Base-by-base conservation (phyloP, 441 rosid genomes). In the Erodium moschatum region DNA sequence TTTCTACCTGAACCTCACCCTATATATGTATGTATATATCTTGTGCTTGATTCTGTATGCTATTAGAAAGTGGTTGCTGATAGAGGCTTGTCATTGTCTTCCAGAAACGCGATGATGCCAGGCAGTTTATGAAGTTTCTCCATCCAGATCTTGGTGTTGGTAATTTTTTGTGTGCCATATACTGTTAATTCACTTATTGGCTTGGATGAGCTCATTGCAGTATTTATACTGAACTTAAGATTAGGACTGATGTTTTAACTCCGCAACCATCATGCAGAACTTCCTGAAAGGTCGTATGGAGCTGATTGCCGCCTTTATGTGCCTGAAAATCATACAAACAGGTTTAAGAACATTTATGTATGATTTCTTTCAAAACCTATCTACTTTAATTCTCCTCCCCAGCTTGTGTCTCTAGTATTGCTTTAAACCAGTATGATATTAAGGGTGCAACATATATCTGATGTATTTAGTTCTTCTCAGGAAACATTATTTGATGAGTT, bases 111-210 rank as follows among this genome's bases (percentile, higher is more conserved):
- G 97, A 92, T 76, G 91, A 92, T 87, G 97, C 97, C 5, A 79
- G 96, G 65, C 96, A 86, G 76, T 95, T 95, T 79, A 95, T 95
- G 99, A 95, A 90, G 83, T 95, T 87, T 83, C 98, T 95, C 66
- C 98, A 95, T 75, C 97, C 94, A 44, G 89, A 92, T 77, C 98
- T 95, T 73, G 99, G 99, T 50, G 82, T 95, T 38, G 97, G 99
- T 95, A 89, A 83, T 69, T 73, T 66, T 73, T 68, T 70, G 16
- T 60, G 66, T 68, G 56, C 40, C 19, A 29, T 7, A 24, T 50
- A 56, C n/a, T 60, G 15, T 40, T 46, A 46, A 11, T 11, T 46
- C 52, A 46, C 65, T 4, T 15, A 6, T 10, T 65, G 38, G 54
- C 56, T 3, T 8, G 0, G 6, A 20, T 7, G 0, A 40, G 27